These are phyloP conservation scores for Rhynchospora tenuis DNA, from an alignment of 176 grass and related monocot species.

Conservation along the genomic window DNA sequence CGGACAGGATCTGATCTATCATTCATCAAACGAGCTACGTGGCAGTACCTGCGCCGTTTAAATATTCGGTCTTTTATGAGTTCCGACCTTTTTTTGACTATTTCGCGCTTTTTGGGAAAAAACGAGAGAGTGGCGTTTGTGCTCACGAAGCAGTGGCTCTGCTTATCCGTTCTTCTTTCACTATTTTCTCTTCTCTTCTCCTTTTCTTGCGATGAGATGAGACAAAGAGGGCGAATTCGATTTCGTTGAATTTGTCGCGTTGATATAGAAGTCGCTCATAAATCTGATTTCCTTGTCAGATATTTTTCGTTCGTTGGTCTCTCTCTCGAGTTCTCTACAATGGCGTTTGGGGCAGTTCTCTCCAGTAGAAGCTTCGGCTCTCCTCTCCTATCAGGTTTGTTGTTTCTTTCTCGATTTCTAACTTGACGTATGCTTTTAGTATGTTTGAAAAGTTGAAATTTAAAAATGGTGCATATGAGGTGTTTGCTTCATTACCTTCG, in stretches of 20 bases:
- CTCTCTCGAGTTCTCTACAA: conserved; percentile 8
- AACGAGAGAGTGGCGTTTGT: conserved; percentile 20
- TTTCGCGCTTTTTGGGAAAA: not conserved
- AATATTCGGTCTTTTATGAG: not conserved
- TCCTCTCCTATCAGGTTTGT: conserved; percentile 36
- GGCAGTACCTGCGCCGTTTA: not conserved
- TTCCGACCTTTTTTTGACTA: not conserved
- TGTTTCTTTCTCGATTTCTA: not conserved
- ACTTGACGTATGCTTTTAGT: not conserved
- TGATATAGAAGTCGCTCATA: not conserved
- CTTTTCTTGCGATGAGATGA: not conserved
- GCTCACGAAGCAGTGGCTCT: conserved; percentile 20
- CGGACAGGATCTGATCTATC: not conserved
- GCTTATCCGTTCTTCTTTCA: not conserved
- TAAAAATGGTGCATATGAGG: not conserved
- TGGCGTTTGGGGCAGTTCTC: conserved; percentile 59
- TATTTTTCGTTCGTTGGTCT: not conserved
- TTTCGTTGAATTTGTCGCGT: not conserved
- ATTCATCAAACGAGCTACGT: not conserved
- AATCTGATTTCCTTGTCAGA: not conserved
- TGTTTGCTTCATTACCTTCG: not conserved
- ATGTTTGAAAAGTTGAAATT: not conserved
- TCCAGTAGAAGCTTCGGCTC: conserved; percentile 43
- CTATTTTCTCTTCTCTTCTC: not conserved
- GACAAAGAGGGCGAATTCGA: conserved; percentile 16